A percentile compares a stretch with the other conserved stretches of the same genome.
phyloP scores from a whole-genome alignment of 2,329 filamentous ascomycete genomes.

The Fusarium nodosum region DNA sequence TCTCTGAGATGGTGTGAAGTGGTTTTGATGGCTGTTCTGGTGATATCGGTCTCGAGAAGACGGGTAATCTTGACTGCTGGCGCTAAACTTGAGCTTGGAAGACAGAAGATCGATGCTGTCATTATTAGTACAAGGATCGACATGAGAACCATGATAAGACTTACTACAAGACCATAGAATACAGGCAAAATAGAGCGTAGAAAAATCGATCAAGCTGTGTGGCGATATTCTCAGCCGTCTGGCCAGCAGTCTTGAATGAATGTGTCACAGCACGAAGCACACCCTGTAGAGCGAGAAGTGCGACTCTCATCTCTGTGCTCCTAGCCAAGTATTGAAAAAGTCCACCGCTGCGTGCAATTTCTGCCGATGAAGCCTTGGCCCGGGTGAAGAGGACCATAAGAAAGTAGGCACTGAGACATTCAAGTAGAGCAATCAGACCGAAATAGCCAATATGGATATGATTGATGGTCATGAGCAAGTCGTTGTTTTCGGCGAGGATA shows the following conservation, averaged over 20 bases:
- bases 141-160: slow-evolving; percentile 2
- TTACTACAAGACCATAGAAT: slow-evolving; percentile 57
- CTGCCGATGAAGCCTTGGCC: slow-evolving; percentile 43
- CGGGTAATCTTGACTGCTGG: slow-evolving; percentile 19
- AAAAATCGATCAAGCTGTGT: slow-evolving; percentile 58
- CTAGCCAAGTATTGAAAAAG: slow-evolving; percentile 56
- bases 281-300: slow-evolving; percentile 55
- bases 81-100: slow-evolving; percentile 49
- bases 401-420: slow-evolving; percentile 57
- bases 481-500: slow-evolving; percentile 46
- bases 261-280: slow-evolving; percentile 56
- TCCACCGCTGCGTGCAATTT: slow-evolving; percentile 49
- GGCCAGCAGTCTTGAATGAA: slow-evolving; percentile 54
- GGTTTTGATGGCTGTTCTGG: slow-evolving; percentile 20
- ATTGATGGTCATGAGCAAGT: slow-evolving; percentile 52
- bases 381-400: slow-evolving; percentile 54
- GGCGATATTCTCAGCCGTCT: slow-evolving; percentile 54
- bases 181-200: slow-evolving; percentile 58
- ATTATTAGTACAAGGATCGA: fast-evolving
- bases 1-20: slow-evolving; percentile 31
- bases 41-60: slow-evolving; percentile 33
- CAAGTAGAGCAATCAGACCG: slow-evolving; percentile 55
- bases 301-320: slow-evolving; percentile 57
- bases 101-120: slow-evolving; percentile 53
- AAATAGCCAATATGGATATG: slow-evolving; percentile 59